A percentile compares a stretch with the other conserved stretches of the same genome.
Conservation (phyloP, 352 stramenopile genomes). For the Pythium coloratum region DNA sequence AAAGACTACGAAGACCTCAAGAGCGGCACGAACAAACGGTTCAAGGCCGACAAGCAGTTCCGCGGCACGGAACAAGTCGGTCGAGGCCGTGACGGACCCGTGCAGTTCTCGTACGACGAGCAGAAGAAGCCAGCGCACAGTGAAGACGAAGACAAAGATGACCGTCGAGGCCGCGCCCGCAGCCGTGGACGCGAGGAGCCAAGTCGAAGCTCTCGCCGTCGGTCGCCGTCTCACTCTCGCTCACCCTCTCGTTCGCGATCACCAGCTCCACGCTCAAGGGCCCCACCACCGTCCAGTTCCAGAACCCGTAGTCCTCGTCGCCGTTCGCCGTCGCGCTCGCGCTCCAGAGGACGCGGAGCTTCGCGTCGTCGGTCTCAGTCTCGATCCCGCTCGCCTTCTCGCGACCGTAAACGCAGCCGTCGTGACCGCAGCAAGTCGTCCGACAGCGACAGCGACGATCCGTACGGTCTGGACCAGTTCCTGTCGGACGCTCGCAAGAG, state of each 20-base stretch:
- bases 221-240: constrained; percentile 32
- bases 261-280: constrained; percentile 24
- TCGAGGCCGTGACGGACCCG: constrained; percentile 62
- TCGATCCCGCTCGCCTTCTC: constrained; percentile 31
- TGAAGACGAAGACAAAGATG: constrained; percentile 28
- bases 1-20: constrained; percentile 93
- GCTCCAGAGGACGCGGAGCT: constrained; percentile 20
- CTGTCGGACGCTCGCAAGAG: constrained; percentile 65
- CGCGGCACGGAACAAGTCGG: constrained; percentile 74
- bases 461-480: constrained; percentile 86
- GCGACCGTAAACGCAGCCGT: constrained; percentile 52
- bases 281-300: constrained; percentile 11
- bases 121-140: constrained; percentile 36
- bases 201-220: constrained; percentile 17
- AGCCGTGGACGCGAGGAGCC: constrained; percentile 9
- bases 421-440: constrained; percentile 38
- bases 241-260: constrained; percentile 31
- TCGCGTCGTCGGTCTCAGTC: constrained; percentile 35
- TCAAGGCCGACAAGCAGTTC: constrained; percentile 90
- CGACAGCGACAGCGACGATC: constrained; percentile 64
- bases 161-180: constrained; percentile 3
- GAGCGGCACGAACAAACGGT: constrained; percentile 69
- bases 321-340: constrained; percentile 24
- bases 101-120: constrained; percentile 86
- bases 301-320: constrained; percentile 14